Evolutionary conservation across 192 early-diverging fungal species (phyloP), one percentile per base, ranked within the genome.

Genomic region (Gryganskiella cystojenkinii): DNA sequence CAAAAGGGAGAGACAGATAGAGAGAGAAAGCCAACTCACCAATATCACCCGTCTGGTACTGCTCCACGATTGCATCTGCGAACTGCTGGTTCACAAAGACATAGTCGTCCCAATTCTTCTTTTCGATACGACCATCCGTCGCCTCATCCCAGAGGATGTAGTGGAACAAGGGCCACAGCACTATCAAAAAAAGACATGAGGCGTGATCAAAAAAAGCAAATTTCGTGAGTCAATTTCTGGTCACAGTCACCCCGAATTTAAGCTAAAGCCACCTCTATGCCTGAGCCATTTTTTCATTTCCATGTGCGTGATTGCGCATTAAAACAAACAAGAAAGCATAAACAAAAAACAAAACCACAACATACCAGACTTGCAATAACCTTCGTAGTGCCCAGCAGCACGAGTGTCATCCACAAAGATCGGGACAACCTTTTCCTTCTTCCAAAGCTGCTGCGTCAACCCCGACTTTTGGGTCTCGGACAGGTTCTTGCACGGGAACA

Each of bases 161-260:
- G 81, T 98, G 95, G 51, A 99, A 91, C 66, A 99, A 78, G 22
- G 96, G 95, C 96, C 95, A 99, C 27, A 99, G 83, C 24, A 94
- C 94, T 94, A 70, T 34, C 1, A 11, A 25, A 9, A 3, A 20
- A 22, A 13, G 19, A 5, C 55, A 44, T 17, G 55, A 53, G 55
- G 28, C 30, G 55, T 22, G 31, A 25, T 13, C 33, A 27, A 27
- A 54, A 67, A 45, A 61, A n/a, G 25, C 4, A 55, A 34, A 52
- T 30, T 50, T 30, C 50, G 47, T 24, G 15, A 20, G 47, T 56
- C 55, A 56, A 20, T 35, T 13, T 54, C 35, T 19, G 33, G 35
- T 34, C 55, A 56, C 35, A 30, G 14, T 19, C 52, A 15, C 1
- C 28, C 27, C 25, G 24, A 28, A 6, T 15, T 1, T 14, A 19